phyloP scores from a whole-genome alignment of 176 grass and related monocot genomes.

The Zizania latifolia region DNA sequence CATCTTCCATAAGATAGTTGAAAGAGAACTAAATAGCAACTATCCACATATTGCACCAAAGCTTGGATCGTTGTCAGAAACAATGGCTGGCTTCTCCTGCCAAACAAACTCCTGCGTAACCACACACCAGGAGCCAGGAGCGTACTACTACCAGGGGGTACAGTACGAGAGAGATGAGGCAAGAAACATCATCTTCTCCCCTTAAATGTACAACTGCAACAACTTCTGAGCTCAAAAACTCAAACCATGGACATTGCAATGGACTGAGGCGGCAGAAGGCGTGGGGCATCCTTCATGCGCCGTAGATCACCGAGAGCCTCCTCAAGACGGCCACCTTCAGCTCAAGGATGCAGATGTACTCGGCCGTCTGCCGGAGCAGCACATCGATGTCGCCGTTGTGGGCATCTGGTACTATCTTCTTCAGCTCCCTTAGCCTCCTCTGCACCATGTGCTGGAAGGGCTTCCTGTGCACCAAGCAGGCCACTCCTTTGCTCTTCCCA shows the following conservation, averaged over 20 bases:
- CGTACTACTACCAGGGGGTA: conserved; percentile 13
- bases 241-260: conserved; percentile 8
- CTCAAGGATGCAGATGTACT: conserved; percentile 68
- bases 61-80: conserved; percentile 4
- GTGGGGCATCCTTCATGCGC: conserved; percentile 3
- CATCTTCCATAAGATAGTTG: neutral
- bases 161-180: conserved; percentile 20
- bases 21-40: neutral
- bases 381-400: conserved; percentile 22
- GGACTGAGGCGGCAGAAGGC: neutral
- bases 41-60: neutral
- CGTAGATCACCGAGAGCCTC: conserved; percentile 43
- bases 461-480: conserved; percentile 13
- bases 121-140: conserved; percentile 30
- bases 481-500: conserved; percentile 39
- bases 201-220: conserved; percentile 29
- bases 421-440: conserved; percentile 56
- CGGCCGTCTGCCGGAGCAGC: conserved; percentile 50
- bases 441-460: conserved; percentile 46
- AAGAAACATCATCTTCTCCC: conserved; percentile 24
- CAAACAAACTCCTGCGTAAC: conserved; percentile 22
- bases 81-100: conserved; percentile 22
- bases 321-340: conserved; percentile 47
- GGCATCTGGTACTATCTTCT: conserved; percentile 58
- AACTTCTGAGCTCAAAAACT: conserved; percentile 32